A percentile compares a stretch with the other conserved stretches of the same genome.
Conservation (phyloP, 2,329 filamentous ascomycete genomes). For the Leptographium lundbergii region DNA sequence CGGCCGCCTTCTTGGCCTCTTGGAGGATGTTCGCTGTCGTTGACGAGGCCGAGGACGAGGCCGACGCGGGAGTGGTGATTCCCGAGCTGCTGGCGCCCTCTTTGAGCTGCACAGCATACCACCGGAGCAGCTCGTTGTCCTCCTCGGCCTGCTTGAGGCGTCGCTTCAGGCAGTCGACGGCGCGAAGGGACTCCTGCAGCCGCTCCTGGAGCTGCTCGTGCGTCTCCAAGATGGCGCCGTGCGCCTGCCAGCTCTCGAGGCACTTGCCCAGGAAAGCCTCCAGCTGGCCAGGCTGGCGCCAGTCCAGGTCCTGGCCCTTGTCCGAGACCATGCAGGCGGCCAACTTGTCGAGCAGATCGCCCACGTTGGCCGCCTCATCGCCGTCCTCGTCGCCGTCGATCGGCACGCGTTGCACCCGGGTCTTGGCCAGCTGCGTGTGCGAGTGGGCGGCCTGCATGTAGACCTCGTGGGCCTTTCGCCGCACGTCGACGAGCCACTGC, state of each 20-base stretch:
- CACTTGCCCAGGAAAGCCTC: slow-evolving; percentile 1
- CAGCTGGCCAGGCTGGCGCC: slow-evolving; percentile 1
- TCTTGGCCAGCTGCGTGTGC: background rate
- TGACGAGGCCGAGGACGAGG: background rate
- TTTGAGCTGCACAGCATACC: slow-evolving; percentile 2
- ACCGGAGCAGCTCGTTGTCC: slow-evolving; percentile 2
- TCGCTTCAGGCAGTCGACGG: background rate
- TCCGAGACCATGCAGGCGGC: background rate
- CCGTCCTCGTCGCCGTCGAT: background rate
- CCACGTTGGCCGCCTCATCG: background rate
- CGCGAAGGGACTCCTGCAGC: background rate
- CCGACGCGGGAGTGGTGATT: background rate
- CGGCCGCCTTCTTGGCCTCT: background rate
- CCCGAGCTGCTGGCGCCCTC: background rate
- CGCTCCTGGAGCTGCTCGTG: background rate
- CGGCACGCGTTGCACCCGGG: background rate
- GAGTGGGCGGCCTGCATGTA: slow-evolving; percentile 1
- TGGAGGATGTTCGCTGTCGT: background rate
- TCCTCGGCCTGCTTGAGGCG: background rate
- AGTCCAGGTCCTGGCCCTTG: background rate
- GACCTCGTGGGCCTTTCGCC: background rate
- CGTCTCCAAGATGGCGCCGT: background rate
- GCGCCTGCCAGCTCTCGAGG: slow-evolving; percentile 3
- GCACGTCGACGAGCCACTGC: background rate
- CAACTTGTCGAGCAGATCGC: background rate